These are phyloP conservation scores for Pelargonium australe DNA, from an alignment of 441 rosid species.

Conservation along the genomic window DNA sequence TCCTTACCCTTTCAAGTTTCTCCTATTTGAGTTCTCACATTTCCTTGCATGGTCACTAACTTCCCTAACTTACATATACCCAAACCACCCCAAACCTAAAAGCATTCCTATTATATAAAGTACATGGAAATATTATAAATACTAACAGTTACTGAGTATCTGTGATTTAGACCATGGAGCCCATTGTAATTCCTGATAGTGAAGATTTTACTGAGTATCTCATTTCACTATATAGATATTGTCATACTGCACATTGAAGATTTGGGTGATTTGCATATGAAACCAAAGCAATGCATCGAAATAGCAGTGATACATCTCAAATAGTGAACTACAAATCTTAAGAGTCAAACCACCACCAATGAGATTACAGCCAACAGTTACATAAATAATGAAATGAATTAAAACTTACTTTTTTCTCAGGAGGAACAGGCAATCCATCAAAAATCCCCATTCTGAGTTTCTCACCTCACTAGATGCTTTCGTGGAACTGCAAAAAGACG, in stretches of 20 bases:
- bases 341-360: neutral
- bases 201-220: too few species aligned
- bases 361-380: neutral
- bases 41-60: neutral
- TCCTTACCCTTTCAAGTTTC: too few species aligned
- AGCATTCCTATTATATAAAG: too few species aligned
- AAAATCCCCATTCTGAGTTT: constrained; percentile 60
- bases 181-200: too few species aligned
- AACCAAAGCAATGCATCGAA: neutral
- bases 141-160: too few species aligned
- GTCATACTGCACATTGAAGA: too few species aligned
- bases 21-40: neutral
- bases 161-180: too few species aligned
- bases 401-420: constrained; percentile 66
- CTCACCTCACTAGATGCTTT: constrained; percentile 21
- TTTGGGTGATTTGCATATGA: neutral
- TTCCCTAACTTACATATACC: too few species aligned
- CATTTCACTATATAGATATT: too few species aligned
- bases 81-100: too few species aligned
- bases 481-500: neutral
- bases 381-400: constrained; percentile 3
- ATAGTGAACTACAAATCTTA: neutral
- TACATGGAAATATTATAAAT: too few species aligned
- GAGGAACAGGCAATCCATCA: constrained; percentile 86
- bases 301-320: neutral